These are phyloP conservation scores for Tolypocladium capitatum DNA, from an alignment of 2,329 filamentous ascomycete species.

Conservation along the genomic window DNA sequence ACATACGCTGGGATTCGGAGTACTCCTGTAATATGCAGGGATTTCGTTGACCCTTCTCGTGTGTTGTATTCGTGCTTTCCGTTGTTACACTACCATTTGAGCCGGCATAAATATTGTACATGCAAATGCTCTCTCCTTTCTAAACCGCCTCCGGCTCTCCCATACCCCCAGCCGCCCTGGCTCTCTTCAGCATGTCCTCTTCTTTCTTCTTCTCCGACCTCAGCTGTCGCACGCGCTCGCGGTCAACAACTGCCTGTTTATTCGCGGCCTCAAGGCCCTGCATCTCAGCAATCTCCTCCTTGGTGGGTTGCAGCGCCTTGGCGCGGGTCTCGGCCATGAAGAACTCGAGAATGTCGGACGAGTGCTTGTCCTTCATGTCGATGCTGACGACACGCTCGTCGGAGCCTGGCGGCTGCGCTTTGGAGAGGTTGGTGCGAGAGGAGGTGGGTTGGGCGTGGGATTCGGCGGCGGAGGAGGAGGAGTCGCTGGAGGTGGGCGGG, in stretches of 20 bases:
- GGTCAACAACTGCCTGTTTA: constrained; percentile 38
- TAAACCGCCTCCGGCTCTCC: constrained; percentile 18
- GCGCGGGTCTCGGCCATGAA: constrained; percentile 53
- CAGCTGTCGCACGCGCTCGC: constrained; percentile 36
- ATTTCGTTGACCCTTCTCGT: background rate
- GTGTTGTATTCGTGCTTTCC: background rate
- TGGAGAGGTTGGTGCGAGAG: constrained; percentile 32
- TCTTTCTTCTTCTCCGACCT: constrained; percentile 48
- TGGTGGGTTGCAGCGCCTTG: constrained; percentile 38
- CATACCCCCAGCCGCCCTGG: constrained; percentile 24
- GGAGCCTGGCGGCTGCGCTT: constrained; percentile 32
- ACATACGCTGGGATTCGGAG: background rate
- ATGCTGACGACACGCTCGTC: constrained; percentile 40
- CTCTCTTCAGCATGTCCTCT: constrained; percentile 33
- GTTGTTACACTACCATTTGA: background rate
- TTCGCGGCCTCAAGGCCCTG: constrained; percentile 40
- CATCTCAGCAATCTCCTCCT: constrained; percentile 46
- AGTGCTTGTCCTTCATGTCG: constrained; percentile 50
- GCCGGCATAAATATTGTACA: background rate
- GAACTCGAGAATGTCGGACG: constrained; percentile 47
- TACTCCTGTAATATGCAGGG: background rate
- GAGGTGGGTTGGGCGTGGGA: constrained; percentile 28
- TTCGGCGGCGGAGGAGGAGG: constrained; percentile 14
- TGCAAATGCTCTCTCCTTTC: background rate
- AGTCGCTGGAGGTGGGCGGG: constrained; percentile 10